Evolutionary conservation across 768 basidiomycete species (phyloP).

Genomic region (Serendipita sp.): DNA sequence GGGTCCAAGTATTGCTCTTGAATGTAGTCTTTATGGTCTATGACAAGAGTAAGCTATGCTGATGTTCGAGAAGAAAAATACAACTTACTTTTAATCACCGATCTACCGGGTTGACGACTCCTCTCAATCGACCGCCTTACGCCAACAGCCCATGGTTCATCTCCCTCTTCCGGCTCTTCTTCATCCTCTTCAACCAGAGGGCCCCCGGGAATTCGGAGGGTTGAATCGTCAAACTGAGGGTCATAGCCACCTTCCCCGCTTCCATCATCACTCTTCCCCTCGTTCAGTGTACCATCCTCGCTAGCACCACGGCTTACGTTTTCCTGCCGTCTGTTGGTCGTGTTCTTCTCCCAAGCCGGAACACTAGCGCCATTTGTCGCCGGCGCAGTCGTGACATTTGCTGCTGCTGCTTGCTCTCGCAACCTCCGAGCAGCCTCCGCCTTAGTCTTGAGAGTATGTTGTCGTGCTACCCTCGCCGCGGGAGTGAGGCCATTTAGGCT

Average conservation of each 20-base stretch:
- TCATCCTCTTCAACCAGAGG: conserved; percentile 27
- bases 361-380: conserved; percentile 21
- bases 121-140: conserved; percentile 59
- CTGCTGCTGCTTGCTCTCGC: conserved; percentile 32
- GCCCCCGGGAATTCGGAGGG: background rate
- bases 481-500: conserved; percentile 69
- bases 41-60: background rate
- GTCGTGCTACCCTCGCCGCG: conserved; percentile 75
- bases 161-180: conserved; percentile 31
- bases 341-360: conserved; percentile 72
- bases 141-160: conserved; percentile 65
- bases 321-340: conserved; percentile 19
- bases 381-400: conserved; percentile 19
- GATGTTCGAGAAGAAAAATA: background rate
- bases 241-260: conserved; percentile 5
- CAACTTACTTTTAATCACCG: conserved; percentile 76
- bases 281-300: conserved; percentile 14
- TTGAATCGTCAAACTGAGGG: conserved; percentile 2
- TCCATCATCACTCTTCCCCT: conserved; percentile 8
- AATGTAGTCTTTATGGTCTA: background rate
- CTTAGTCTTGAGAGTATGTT: conserved; percentile 81
- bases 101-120: conserved; percentile 48
- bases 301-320: conserved; percentile 12
- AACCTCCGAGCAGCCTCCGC: conserved; percentile 60
- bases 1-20: conserved; percentile 1